Evolutionary conservation across 768 basidiomycete genomes (phyloP).

Genomic region (Mycena floridula): DNA sequence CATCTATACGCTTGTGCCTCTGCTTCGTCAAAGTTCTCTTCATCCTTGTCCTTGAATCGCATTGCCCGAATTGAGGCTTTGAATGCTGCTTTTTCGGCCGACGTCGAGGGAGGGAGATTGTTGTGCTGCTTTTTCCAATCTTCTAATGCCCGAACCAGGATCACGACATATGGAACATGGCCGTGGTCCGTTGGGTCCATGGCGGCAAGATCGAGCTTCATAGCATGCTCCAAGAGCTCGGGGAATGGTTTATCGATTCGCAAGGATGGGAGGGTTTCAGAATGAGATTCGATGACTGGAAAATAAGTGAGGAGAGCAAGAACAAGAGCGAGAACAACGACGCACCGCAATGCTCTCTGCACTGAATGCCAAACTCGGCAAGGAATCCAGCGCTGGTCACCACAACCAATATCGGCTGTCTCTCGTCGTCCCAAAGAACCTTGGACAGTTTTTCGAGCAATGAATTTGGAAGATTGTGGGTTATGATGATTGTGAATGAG

Average conservation of each 20-base stretch:
- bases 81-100: conserved; percentile 72
- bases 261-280: conserved; percentile 67
- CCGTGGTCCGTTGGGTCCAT: conserved; percentile 89
- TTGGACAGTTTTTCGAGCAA: conserved; percentile 54
- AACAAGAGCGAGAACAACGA: conserved; percentile 6
- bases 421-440: conserved; percentile 61
- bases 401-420: conserved; percentile 62
- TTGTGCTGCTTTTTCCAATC: conserved; percentile 84
- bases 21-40: conserved; percentile 98
- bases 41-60: conserved; percentile 73
- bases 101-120: conserved; percentile 50
- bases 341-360: conserved; percentile 81
- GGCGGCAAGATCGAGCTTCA: conserved; percentile 60
- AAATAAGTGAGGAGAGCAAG: conserved; percentile 1
- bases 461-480: conserved; percentile 65
- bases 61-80: conserved; percentile 57
- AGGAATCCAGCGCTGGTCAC: conserved; percentile 87
- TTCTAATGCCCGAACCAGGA: conserved; percentile 78
- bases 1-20: conserved; percentile 80
- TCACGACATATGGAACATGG: conserved; percentile 86
- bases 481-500: conserved; percentile 75
- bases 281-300: conserved; percentile 84
- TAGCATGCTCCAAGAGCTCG: conserved; percentile 65
- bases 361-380: conserved; percentile 84
- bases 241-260: conserved; percentile 90